Percentiles rank a stretch among this genome's conserved stretches.
Evolutionary conservation across 805 yeast species (phyloP).

Genomic region (Hanseniaspora mollemarum): DNA sequence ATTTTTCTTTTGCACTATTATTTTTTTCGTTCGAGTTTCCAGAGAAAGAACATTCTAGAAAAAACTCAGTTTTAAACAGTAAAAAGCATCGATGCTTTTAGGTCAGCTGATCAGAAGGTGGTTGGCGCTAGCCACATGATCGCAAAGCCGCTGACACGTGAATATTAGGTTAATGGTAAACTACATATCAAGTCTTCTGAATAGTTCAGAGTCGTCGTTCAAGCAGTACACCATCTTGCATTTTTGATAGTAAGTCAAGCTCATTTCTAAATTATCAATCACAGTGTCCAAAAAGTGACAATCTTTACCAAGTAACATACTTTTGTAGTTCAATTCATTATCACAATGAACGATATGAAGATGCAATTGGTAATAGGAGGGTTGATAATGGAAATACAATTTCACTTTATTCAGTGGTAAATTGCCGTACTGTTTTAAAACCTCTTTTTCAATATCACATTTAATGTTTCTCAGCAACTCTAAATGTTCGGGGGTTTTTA

Average conservation of each 20-base stretch:
- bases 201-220: constrained; percentile 4
- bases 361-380: constrained; percentile 92
- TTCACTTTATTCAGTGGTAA: constrained; percentile 50
- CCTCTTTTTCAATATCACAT: constrained; percentile 36
- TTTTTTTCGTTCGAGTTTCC: neutral
- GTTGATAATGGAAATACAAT: constrained; percentile 83
- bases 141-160: no score
- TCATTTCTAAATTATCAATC: constrained; percentile 51
- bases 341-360: constrained; percentile 71
- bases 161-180: no score
- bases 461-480: constrained; percentile 44
- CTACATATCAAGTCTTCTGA: neutral
- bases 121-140: no score
- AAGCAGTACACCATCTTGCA: constrained; percentile 11
- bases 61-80: neutral
- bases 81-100: no score
- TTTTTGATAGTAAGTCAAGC: constrained; percentile 28
- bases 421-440: constrained; percentile 37
- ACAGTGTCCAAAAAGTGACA: constrained; percentile 74
- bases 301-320: constrained; percentile 57
- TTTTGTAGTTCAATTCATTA: constrained; percentile 56
- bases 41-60: constrained; percentile 8
- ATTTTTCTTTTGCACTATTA: neutral
- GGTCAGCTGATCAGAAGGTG: no score
- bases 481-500: constrained; percentile 42